Evolutionary conservation across 805 yeast species (phyloP).

Genomic region (Wickerhamiella australiensis): DNA sequence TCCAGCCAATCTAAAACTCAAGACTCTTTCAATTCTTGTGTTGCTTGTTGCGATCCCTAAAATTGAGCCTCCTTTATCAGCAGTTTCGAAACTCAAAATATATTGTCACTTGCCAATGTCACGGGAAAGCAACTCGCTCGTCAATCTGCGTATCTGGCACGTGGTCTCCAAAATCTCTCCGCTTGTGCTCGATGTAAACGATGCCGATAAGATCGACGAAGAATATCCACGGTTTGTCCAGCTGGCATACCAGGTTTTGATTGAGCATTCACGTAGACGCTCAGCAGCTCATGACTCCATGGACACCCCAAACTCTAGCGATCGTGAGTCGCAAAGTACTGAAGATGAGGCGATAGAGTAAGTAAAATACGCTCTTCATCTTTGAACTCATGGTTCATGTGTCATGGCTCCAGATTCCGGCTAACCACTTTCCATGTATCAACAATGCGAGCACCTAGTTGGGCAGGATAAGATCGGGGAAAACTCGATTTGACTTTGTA

Average conservation of each 20-base stretch:
- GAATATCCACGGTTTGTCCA: neutral
- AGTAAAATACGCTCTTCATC: neutral
- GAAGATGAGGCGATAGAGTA: neutral
- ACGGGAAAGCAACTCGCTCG: neutral
- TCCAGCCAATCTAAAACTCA: neutral
- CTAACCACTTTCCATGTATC: no score
- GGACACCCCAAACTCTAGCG: neutral
- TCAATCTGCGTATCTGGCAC: conserved; percentile 4
- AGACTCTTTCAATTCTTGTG: neutral
- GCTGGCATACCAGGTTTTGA: neutral
- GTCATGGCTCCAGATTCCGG: no score
- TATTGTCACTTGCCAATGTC: neutral
- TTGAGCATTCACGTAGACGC: neutral
- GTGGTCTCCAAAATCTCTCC: neutral
- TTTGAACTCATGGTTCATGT: no score
- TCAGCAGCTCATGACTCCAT: neutral
- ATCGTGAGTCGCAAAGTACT: neutral
- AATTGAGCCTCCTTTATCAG: neutral
- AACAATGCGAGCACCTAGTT: no score
- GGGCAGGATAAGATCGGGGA: no score
- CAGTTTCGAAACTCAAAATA: neutral
- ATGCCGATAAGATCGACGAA: neutral
- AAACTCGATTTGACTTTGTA: no score
- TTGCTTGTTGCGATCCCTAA: neutral
- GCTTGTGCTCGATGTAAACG: neutral